A percentile compares a stretch with the other conserved stretches of the same genome.
phyloP scores from a whole-genome alignment of 441 rosid genomes.

The Viola pubescens region DNA sequence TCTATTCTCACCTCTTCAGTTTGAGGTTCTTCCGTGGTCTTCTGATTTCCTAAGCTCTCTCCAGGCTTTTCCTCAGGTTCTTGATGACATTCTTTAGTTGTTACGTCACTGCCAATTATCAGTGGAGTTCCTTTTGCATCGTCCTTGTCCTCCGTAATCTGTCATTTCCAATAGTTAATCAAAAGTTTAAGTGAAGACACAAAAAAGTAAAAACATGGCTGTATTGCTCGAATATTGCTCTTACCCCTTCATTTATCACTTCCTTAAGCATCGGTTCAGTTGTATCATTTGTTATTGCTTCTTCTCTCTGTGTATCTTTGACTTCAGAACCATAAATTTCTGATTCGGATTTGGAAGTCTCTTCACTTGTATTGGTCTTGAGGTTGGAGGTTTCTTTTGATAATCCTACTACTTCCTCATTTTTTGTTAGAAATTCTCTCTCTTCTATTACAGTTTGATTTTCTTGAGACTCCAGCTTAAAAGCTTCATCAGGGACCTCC shows the following conservation, averaged over 20 bases:
- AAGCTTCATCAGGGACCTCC: conserved; percentile 6
- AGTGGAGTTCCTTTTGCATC: conserved; percentile 16
- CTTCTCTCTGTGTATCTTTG: conserved; percentile 15
- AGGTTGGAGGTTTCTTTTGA: conserved; percentile 6
- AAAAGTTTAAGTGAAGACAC: no score
- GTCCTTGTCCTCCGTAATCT: conserved; percentile 29
- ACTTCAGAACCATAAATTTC: conserved; percentile 11
- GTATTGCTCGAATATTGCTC: no score
- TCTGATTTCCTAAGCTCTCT: conserved; percentile 13
- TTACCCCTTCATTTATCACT: neutral
- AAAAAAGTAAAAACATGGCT: no score
- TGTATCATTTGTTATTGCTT: conserved; percentile 1
- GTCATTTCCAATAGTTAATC: conserved; percentile 4
- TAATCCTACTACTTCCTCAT: conserved; percentile 13
- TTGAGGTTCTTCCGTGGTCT: conserved; percentile 8
- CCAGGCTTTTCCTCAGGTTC: conserved; percentile 22
- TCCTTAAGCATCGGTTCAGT: conserved; percentile 12
- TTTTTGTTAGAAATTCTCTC: conserved; percentile 11
- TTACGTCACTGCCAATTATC: conserved; percentile 19
- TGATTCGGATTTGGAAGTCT: conserved; percentile 9
- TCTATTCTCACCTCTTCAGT: conserved; percentile 24
- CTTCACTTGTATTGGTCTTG: conserved; percentile 18
- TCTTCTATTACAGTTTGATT: conserved; percentile 7
- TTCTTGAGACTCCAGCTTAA: conserved; percentile 11
- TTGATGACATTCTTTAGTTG: conserved; percentile 16